phyloP scores from a whole-genome alignment of 306 rosid species.

The Castanea sativa region DNA sequence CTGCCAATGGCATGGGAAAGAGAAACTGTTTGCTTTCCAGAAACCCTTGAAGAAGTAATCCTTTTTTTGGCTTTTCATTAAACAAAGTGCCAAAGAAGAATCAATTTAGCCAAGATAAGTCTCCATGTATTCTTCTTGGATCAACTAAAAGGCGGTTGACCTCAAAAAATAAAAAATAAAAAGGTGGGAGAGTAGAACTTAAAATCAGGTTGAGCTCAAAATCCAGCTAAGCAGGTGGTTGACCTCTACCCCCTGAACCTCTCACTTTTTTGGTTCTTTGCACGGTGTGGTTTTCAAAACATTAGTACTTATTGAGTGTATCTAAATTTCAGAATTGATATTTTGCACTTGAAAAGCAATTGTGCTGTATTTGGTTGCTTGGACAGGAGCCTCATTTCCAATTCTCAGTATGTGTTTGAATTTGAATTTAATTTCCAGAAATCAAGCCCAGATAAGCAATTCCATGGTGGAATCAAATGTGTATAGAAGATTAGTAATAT shows the following conservation, averaged over 20 bases:
- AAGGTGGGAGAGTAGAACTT: not conserved
- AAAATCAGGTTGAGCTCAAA: not conserved
- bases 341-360: not conserved
- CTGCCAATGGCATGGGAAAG: conserved; percentile 2
- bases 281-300: no score
- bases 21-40: not conserved
- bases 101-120: conserved; percentile 17
- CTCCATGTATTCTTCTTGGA: conserved; percentile 13
- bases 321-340: not conserved
- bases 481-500: not conserved
- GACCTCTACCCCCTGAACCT: no score
- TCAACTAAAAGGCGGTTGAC: not conserved
- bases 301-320: not conserved
- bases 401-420: not conserved
- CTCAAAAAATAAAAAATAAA: conserved; percentile 3
- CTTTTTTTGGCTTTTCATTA: not conserved
- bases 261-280: no score
- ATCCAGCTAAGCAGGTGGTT: not conserved
- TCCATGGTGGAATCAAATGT: not conserved
- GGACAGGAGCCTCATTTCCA: not conserved
- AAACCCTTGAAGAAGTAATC: conserved; percentile 17
- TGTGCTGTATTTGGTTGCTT: not conserved
- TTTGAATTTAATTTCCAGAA: not conserved
- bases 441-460: not conserved
- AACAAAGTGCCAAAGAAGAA: not conserved